Evolutionary conservation across 2,329 filamentous ascomycete genomes (phyloP).

Genomic region (Taxawa tesnikishii): DNA sequence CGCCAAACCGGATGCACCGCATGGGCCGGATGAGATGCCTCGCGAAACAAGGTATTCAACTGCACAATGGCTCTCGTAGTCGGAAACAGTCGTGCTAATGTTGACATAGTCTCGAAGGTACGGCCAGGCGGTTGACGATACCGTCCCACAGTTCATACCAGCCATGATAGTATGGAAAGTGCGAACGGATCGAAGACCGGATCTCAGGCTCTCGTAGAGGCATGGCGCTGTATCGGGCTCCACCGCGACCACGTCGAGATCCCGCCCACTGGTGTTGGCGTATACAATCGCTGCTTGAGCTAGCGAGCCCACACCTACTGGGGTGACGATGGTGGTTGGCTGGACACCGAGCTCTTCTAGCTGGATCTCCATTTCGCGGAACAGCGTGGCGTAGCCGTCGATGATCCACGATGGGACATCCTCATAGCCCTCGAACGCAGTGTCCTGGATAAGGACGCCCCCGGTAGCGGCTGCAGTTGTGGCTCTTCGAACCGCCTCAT

Average conservation of each 20-base stretch:
- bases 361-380: constrained; percentile 55
- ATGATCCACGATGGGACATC: constrained; percentile 62
- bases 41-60: constrained; percentile 38
- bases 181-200: constrained; percentile 35
- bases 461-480: constrained; percentile 27
- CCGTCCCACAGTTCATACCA: constrained; percentile 60
- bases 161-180: constrained; percentile 59
- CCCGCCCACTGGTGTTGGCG: constrained; percentile 38
- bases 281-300: constrained; percentile 56
- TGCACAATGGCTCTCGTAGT: constrained; percentile 49
- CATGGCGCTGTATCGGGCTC: constrained; percentile 59
- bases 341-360: constrained; percentile 27
- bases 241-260: constrained; percentile 45
- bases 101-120: constrained; percentile 46
- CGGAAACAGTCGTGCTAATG: constrained; percentile 47
- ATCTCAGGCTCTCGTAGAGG: constrained; percentile 40
- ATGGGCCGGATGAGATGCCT: constrained; percentile 46
- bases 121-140: constrained; percentile 54
- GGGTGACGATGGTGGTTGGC: constrained; percentile 45
- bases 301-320: constrained; percentile 62
- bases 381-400: constrained; percentile 64
- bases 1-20: constrained; percentile 45
- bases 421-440: constrained; percentile 53
- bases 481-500: constrained; percentile 46
- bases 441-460: constrained; percentile 55